Conservation (phyloP, 1,284 basidiomycete genomes). For the Marasmius oreades region DNA sequence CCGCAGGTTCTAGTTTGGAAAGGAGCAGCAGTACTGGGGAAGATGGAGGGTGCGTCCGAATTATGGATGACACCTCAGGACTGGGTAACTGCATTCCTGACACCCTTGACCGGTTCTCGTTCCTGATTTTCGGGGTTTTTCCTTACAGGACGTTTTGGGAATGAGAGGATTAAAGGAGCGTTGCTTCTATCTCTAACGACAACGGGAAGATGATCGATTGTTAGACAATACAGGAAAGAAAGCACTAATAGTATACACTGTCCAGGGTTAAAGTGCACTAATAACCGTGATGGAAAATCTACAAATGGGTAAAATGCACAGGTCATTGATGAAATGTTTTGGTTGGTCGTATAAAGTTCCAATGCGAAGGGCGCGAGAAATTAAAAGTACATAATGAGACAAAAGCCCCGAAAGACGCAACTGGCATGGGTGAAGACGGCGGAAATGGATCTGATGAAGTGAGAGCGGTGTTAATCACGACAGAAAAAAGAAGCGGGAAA, state of each 20-base stretch:
- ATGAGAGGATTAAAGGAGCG: conserved; percentile 79
- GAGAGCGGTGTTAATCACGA: too few species aligned
- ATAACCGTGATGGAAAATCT: not conserved
- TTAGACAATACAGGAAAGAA: too few species aligned
- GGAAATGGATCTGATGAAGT: not conserved
- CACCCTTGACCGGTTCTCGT: conserved; percentile 4
- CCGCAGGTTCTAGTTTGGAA: conserved; percentile 92
- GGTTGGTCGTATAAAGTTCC: conserved; percentile 8
- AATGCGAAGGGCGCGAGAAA: not conserved
- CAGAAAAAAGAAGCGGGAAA: not conserved
- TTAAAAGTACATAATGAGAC: not conserved
- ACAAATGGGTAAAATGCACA: not conserved
- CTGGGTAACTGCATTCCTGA: conserved; percentile 57
- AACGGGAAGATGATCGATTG: not conserved
- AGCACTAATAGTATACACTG: conserved; percentile 1
- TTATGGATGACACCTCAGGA: conserved; percentile 87
- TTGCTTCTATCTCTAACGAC: conserved; percentile 62
- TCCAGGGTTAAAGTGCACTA: not conserved
- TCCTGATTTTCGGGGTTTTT: conserved; percentile 14
- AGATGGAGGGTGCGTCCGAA: conserved; percentile 87
- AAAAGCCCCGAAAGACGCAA: not conserved
- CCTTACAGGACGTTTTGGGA: conserved; percentile 62
- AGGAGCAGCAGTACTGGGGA: conserved; percentile 89
- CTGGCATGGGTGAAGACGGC: not conserved
- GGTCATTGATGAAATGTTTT: not conserved